Evolutionary conservation across 129 eudicot genomes (phyloP), one percentile per base, ranked within the genome.

Genomic region (Tagetes patula): DNA sequence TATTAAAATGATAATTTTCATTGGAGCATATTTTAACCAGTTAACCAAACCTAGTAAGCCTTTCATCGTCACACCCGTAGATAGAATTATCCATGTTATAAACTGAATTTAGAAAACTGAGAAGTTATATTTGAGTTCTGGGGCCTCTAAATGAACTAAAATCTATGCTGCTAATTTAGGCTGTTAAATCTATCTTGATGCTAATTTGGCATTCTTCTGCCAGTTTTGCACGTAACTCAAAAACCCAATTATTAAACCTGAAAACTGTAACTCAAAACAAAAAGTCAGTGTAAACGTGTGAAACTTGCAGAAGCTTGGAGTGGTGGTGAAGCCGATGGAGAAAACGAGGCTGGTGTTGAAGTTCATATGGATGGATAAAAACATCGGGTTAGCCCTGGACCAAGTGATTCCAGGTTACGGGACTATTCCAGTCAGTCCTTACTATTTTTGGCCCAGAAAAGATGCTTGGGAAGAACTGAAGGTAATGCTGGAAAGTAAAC

Each of bases 401-500:
- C 96, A 90, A 73, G 82, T 80, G 64, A 94, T 90, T 20, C 97
- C 98, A 3, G 96, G 97, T n/a, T 80, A 81, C 33, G 98, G 98
- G 0, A 76, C 97, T n/a, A 87, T 88, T 68, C 97, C 97, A 2
- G 47, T 94, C 31, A 90, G 96, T 67, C 96, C 96, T 38, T 94
- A 85, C 78, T 93, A 89, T 70, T 89, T 93, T 69, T 90, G 98
- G 98, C 97, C 98, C 1, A 81, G 91, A 70, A 94, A 90, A 82
- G 98, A 94, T 83, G 98, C 98, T 31, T 94, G 97, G 97, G 96
- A 90, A 41, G 93, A 94, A 75, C 96, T 94, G 8, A 94, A 83
- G 72, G 73, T 75, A 37, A 73, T 90, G 93, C 87, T 94, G 3
- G 96, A 87, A 82, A 79, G 89, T 68, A 94, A 90, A 82, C 96